Conservation (phyloP, 2,329 filamentous ascomycete species). For the Tolypocladium paradoxum region DNA sequence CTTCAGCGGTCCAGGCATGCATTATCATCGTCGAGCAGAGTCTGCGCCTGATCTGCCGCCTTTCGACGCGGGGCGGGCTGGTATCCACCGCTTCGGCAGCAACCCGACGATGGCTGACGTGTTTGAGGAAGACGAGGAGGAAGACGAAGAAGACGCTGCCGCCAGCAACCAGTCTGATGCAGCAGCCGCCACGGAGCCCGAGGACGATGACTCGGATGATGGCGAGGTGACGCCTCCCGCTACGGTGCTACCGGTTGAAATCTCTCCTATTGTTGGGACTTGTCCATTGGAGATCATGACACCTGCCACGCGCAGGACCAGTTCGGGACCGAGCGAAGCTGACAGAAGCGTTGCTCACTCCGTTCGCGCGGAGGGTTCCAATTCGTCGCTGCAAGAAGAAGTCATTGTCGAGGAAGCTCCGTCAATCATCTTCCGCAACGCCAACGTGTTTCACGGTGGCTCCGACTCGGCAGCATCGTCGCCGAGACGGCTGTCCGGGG, state of each 20-base stretch:
- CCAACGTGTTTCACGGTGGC: conserved; percentile 21
- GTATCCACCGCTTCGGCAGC: conserved; percentile 51
- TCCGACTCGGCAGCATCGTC: conserved; percentile 33
- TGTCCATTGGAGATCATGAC: conserved; percentile 9
- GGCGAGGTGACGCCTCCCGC: conserved; percentile 24
- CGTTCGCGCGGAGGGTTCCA: conserved; percentile 37
- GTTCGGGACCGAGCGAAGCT: conserved; percentile 32
- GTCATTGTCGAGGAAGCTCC: conserved; percentile 36
- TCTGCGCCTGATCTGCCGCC: conserved; percentile 71
- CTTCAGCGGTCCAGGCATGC: conserved; percentile 57
- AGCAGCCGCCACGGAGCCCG: no score
- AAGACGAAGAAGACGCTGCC: conserved; percentile 33
- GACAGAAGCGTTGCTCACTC: conserved; percentile 15
- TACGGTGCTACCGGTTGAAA: conserved; percentile 6
- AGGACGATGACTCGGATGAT: conserved; percentile 34
- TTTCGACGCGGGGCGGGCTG: conserved; percentile 53
- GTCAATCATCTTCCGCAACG: conserved; percentile 27
- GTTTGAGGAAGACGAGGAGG: conserved; percentile 74
- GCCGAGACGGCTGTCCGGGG: conserved; percentile 27
- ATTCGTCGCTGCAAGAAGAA: conserved; percentile 40
- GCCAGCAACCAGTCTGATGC: conserved; percentile 10
- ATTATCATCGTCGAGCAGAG: conserved; percentile 68
- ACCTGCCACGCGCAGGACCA: conserved; percentile 28
- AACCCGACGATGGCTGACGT: conserved; percentile 74
- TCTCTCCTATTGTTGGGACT: conserved; percentile 11